Evolutionary conservation across 306 rosid genomes (phyloP).

Genomic region (Adenanthera pavonina): DNA sequence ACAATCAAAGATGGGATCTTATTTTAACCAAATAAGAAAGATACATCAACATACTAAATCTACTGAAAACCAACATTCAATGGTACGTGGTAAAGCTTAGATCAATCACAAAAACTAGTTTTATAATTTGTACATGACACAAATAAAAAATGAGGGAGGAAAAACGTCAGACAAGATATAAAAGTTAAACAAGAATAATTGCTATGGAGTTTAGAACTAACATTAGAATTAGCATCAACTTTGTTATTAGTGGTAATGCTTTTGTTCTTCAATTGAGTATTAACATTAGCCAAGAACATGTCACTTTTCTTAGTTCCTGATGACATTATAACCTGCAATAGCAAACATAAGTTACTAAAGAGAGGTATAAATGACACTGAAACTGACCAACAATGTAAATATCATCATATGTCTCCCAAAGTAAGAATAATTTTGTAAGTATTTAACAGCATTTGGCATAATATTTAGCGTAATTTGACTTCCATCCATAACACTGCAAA

Average conservation of each 20-base stretch:
- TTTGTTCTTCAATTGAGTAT: conserved; percentile 76
- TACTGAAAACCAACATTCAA: too few species aligned
- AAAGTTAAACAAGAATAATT: neutral
- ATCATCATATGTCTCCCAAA: neutral
- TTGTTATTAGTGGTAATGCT: conserved; percentile 88
- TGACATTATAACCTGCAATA: conserved; percentile 77
- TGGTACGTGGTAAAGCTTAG: too few species aligned
- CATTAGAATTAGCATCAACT: conserved; percentile 88
- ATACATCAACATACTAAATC: too few species aligned
- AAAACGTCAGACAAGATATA: too few species aligned
- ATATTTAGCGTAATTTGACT: conserved; percentile 16
- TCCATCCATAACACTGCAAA: conserved; percentile 25
- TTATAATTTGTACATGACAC: too few species aligned
- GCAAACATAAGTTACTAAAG: conserved; percentile 21
- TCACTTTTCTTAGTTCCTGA: conserved; percentile 90
- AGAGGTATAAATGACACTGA: conserved; percentile 1
- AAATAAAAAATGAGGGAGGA: too few species aligned
- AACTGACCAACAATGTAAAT: neutral
- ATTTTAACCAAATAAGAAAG: too few species aligned
- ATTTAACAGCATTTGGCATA: neutral
- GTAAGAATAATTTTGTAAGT: neutral
- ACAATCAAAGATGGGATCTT: too few species aligned
- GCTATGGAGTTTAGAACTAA: conserved; percentile 41
- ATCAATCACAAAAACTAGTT: too few species aligned
- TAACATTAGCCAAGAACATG: conserved; percentile 78